These are phyloP conservation scores for Gastrolobium bilobum DNA, from an alignment of 306 rosid species.

Conservation along the genomic window DNA sequence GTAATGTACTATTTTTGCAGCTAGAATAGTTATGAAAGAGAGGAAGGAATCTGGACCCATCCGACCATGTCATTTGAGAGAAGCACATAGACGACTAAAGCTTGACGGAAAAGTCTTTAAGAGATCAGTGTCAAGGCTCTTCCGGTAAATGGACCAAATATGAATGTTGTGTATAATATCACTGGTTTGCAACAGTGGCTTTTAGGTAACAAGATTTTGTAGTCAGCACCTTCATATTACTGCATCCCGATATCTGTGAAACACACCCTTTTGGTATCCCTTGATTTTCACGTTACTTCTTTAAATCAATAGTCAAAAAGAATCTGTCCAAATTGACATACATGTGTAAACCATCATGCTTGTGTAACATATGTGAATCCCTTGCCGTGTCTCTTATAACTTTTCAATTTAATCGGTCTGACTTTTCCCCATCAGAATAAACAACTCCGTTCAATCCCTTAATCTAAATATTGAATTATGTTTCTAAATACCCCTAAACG, in stretches of 20 bases:
- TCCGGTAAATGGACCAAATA: constrained; percentile 62
- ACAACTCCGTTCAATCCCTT: background rate
- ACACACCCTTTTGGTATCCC: background rate
- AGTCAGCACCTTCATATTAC: background rate
- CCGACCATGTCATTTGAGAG: constrained; percentile 95
- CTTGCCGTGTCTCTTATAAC: background rate
- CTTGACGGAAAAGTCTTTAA: constrained; percentile 91
- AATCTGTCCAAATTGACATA: background rate
- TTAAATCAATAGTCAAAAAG: background rate
- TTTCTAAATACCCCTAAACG: background rate
- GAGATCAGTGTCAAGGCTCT: constrained; percentile 79
- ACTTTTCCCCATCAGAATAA: background rate
- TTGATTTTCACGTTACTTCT: background rate
- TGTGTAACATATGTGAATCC: background rate
- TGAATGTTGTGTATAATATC: constrained; percentile 20
- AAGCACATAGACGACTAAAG: constrained; percentile 86
- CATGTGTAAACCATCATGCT: background rate
- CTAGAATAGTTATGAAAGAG: constrained; percentile 86
- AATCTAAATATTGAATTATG: background rate
- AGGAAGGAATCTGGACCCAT: constrained; percentile 93
- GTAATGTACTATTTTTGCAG: constrained; percentile 55
- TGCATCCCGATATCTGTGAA: constrained; percentile 6
- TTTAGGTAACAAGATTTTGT: constrained; percentile 3
- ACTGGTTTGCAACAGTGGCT: constrained; percentile 19
- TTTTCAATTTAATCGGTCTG: background rate